Conservation (phyloP, 768 basidiomycete species). For the Asterophora parasitica region DNA sequence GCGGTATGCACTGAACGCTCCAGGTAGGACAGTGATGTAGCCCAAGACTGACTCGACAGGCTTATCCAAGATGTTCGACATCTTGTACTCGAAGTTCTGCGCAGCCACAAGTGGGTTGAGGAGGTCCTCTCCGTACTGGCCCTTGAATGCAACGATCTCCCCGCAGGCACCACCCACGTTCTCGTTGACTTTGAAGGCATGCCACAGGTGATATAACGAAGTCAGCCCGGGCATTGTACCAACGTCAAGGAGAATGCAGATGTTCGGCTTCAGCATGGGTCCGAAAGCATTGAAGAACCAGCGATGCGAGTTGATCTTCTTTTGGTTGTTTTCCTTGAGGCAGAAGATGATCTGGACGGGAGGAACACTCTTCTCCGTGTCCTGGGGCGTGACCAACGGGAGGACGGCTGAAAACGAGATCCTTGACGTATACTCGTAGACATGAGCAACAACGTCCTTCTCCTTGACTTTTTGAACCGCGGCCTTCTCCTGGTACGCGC, state of each 20-base stretch:
- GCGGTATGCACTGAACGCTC: constrained; percentile 88
- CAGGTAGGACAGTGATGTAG: constrained; percentile 91
- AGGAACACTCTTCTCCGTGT: constrained; percentile 71
- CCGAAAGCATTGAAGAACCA: constrained; percentile 96
- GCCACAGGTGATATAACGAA: constrained; percentile 90
- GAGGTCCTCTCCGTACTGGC: constrained; percentile 72
- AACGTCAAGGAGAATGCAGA: constrained; percentile 89
- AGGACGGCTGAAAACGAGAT: constrained; percentile 59
- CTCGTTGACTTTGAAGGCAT: constrained; percentile 89
- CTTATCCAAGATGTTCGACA: constrained; percentile 90
- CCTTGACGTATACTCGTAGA: constrained; percentile 93
- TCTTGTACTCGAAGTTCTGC: constrained; percentile 95
- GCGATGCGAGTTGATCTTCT: constrained; percentile 91
- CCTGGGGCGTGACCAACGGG: constrained; percentile 77
- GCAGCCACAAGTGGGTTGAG: no score
- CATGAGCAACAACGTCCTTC: constrained; percentile 80
- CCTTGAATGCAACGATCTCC: constrained; percentile 92
- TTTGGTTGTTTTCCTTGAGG: no score
- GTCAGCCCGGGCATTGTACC: constrained; percentile 79
- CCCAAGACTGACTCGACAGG: constrained; percentile 87
- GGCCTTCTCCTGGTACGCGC: constrained; percentile 81
- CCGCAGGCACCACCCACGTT: no score
- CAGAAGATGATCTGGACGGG: constrained; percentile 94
- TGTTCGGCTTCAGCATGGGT: constrained; percentile 77
- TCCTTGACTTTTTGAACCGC: constrained; percentile 65